Base-by-base conservation (phyloP, 1,139 yeast species). In the Meyerozyma carpophila region DNA sequence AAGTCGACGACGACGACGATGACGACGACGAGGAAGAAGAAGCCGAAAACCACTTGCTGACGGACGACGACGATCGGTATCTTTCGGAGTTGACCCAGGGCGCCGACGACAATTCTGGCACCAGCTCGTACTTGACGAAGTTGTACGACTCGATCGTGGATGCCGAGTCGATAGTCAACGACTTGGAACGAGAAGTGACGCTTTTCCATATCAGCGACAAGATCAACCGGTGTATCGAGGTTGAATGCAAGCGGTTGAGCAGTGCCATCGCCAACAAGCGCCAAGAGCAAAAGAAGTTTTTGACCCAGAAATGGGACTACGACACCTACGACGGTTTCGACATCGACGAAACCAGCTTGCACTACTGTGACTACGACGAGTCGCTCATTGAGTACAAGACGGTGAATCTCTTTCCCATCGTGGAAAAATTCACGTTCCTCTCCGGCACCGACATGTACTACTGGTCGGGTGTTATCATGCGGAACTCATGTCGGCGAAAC, bases 391-490 rank as follows among this genome's bases (percentile, higher is more conserved):
- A 79, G 38, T 74, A 79, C 53, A 79, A 76, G 45, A 65, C 71
- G 43, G 68, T 86, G 31, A 90, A 93, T 59, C 68, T 91, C 26
- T 93, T 93, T 66, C 95, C 96, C 11, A 66, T 93, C 49, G 97
- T 91, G 38, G 98, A 93, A 62, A 83, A 85, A 59, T 91, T 88
- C 62, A 93, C 98, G 0, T 82, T 86, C 44, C 79, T 81, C 50
- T 71, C 80, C 21, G 77, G 78, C 32, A 78, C 84, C 39, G 97
- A 90, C 54, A 81, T 90, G 73, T 85, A 86, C 54, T 90, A 91
- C 65, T 93, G 98, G 98, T 89, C 97, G 3, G 95, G 96, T 4
- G 96, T 91, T 13, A 89, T 91, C 40, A 93, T 93, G 93, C 76
- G 98, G 48, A 93, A 93, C 62, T 88, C 96, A 1, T 91, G 96